Evolutionary conservation across 2,329 filamentous ascomycete species (phyloP), one percentile per base, ranked within the genome.

Genomic region (Fusarium graminum): DNA sequence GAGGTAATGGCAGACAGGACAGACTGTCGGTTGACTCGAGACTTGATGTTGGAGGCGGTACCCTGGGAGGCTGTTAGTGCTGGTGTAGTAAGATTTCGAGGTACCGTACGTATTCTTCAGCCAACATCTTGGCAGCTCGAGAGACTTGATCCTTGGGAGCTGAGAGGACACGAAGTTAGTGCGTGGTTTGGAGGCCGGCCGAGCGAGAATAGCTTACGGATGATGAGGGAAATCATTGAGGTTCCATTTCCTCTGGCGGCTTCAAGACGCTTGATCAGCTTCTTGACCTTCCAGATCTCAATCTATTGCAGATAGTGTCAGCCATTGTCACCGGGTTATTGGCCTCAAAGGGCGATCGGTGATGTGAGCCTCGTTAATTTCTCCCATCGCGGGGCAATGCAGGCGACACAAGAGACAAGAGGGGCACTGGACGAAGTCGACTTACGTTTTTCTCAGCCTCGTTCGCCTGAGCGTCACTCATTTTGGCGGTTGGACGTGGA

Each of bases 41-140:
- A 99, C 82, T 99, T 99, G 85, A 99, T 99, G 83, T 99, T 99
- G 75, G 94, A 97, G 63, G 95, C 96, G 61, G 95, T 99, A 78
- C 95, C 95, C 93, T 95, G 71, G 36, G 40, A 62, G 34, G 28
- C n/a, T 32, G 69, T 77, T 44, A 76, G 67, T 39, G 56, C 53
- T 44, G 32, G 22, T 30, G 39, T 30, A 22, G 14, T 19, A 44
- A 44, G 36, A 7, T 22, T 51, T 52, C 7, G 4, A 11, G n/a
- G 26, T 13, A 46, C 39, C 91, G 71, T 87, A 95, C 92, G 78
- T 95, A 97, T 92, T 97, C 94, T 97, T 99, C 95, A 85, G 96
- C 96, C 90, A 99, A 91, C 95, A 99, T 99, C 88, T 98, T 98
- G 63, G 95, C 92, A 54, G 92, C 91, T 76, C 94, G 91, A 43